These are phyloP conservation scores for Chaetomium sp. DNA, from an alignment of 2,329 filamentous ascomycete species.

Conservation along the genomic window DNA sequence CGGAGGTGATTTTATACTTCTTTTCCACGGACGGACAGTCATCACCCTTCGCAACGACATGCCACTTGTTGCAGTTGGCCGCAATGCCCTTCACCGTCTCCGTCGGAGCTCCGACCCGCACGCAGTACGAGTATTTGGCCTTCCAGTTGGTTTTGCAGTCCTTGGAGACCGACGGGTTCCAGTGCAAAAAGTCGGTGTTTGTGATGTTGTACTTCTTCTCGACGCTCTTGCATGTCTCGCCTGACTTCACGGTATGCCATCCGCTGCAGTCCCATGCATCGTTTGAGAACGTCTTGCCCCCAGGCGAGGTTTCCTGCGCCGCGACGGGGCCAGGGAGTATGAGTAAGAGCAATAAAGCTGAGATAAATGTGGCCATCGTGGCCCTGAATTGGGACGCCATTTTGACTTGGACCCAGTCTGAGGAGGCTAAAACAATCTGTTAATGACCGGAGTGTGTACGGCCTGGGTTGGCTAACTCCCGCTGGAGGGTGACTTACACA, in stretches of 20 bases:
- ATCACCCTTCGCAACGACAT: neutral
- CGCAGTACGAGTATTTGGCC: neutral
- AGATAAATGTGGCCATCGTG: neutral
- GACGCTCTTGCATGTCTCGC: neutral
- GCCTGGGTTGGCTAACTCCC: no score
- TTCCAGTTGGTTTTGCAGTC: slow-evolving; percentile 1
- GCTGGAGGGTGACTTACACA: no score
- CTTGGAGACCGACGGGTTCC: neutral
- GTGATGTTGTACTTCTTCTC: slow-evolving; percentile 3
- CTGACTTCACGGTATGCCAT: neutral
- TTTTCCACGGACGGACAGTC: neutral
- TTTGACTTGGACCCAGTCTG: neutral
- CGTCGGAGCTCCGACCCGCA: neutral
- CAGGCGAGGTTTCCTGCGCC: neutral
- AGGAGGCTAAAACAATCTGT: no score
- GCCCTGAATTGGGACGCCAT: neutral
- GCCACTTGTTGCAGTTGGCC: slow-evolving; percentile 3
- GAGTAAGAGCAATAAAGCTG: neutral
- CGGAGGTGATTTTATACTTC: slow-evolving; percentile 19
- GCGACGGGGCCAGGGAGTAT: neutral
- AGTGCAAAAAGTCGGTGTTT: neutral
- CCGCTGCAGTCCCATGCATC: slow-evolving; percentile 1
- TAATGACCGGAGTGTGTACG: no score
- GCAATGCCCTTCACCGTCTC: neutral
- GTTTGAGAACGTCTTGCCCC: neutral